A percentile compares a stretch with the other conserved stretches of the same genome.
phyloP scores from a whole-genome alignment of 2,329 filamentous ascomycete genomes.

The Pestalotiopsis sp. region DNA sequence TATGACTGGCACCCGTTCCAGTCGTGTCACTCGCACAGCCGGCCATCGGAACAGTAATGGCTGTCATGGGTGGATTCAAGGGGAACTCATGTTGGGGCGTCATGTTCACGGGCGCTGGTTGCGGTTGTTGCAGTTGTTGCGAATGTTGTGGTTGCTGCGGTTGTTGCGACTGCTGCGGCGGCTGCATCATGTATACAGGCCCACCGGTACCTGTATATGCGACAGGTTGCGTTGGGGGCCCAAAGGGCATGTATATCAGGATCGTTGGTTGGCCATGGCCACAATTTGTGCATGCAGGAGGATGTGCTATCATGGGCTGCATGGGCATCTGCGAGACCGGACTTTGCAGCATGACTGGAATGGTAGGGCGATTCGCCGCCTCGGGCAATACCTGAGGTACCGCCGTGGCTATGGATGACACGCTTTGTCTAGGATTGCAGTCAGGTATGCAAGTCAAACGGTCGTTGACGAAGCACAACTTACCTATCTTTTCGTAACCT shows the following conservation, averaged over 20 bases:
- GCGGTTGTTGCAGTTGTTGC: neutral
- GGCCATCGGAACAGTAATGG: neutral
- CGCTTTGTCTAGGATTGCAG: neutral
- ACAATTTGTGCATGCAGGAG: slow-evolving; percentile 4
- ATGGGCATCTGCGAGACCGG: neutral
- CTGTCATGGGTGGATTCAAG: neutral
- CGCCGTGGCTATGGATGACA: neutral
- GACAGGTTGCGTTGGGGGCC: neutral
- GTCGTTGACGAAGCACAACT: neutral
- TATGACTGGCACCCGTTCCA: slow-evolving; percentile 2
- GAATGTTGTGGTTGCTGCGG: neutral
- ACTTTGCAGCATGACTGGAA: slow-evolving; percentile 1
- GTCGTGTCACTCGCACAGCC: neutral
- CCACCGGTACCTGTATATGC: slow-evolving; percentile 1
- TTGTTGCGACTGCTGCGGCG: neutral
- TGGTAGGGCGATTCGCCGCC: neutral
- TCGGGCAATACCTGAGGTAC: neutral
- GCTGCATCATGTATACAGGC: neutral
- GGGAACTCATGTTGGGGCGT: neutral
- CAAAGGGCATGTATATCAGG: slow-evolving; percentile 2
- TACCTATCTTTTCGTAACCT: slow-evolving; percentile 1
- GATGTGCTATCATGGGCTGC: slow-evolving; percentile 8
- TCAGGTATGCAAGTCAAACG: neutral
- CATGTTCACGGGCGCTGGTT: neutral
- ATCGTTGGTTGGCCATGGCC: slow-evolving; percentile 7